phyloP scores from a whole-genome alignment of 768 basidiomycete species.

The Dioszegia aurantiaca region DNA sequence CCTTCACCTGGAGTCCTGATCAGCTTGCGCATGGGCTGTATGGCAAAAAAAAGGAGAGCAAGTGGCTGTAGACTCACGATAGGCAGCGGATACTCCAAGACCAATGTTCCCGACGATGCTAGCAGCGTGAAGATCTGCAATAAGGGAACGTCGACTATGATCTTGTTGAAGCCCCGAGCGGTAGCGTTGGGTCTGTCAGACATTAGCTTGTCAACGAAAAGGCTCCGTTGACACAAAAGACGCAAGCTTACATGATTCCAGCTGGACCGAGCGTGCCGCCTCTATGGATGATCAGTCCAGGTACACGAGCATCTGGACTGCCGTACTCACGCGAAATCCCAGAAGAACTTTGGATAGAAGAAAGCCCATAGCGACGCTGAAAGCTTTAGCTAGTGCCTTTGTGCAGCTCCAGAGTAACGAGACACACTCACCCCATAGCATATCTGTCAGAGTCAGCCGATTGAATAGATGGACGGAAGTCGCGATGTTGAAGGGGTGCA shows the following conservation, averaged over 20 bases:
- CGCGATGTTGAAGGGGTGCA: not conserved
- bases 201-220: slow-evolving; percentile 51
- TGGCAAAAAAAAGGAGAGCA: slow-evolving; percentile 25
- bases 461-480: not conserved
- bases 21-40: not conserved
- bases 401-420: no score
- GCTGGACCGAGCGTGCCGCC: slow-evolving; percentile 62
- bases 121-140: slow-evolving; percentile 68
- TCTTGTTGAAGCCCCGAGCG: slow-evolving; percentile 70
- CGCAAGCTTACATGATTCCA: slow-evolving; percentile 43
- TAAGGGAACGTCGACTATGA: slow-evolving; percentile 63
- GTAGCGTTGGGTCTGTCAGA: slow-evolving; percentile 60
- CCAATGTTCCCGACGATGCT: slow-evolving; percentile 61
- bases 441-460: slow-evolving; percentile 4
- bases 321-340: slow-evolving; percentile 75
- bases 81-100: slow-evolving; percentile 71
- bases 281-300: slow-evolving; percentile 22
- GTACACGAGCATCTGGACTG: no score
- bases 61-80: slow-evolving; percentile 28
- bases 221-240: not conserved
- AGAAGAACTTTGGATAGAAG: slow-evolving; percentile 90
- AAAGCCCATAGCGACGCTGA: slow-evolving; percentile 74
- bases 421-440: slow-evolving; percentile 44
- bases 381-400: no score
- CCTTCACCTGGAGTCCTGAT: slow-evolving; percentile 20